Percentiles rank a stretch among this genome's conserved stretches.
Conservation (phyloP, 169 alveolate genomes). For the Plasmodium fragile region DNA sequence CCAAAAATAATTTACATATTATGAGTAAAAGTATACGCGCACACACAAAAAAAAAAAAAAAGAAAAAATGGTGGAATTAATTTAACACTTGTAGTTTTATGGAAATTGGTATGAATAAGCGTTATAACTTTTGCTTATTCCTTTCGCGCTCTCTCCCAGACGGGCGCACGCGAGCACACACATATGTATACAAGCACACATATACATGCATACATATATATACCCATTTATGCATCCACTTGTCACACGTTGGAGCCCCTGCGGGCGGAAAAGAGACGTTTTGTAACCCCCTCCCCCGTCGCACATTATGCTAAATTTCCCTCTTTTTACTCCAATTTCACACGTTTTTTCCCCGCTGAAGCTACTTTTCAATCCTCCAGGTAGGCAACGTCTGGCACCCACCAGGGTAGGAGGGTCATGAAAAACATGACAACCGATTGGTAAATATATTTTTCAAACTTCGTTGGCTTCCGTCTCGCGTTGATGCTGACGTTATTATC, state of each 20-base stretch:
- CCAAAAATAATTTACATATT: not conserved
- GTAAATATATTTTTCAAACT: constrained; percentile 79
- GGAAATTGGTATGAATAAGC: not conserved
- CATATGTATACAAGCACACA: not conserved
- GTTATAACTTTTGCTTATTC: not conserved
- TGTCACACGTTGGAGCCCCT: not conserved
- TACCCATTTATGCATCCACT: not conserved
- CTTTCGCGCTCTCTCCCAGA: too few relatives aligned
- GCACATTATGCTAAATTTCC: not conserved
- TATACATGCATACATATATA: not conserved
- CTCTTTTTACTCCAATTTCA: not conserved
- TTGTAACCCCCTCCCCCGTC: not conserved
- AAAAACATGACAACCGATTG: constrained; percentile 82
- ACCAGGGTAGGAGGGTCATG: constrained; percentile 86
- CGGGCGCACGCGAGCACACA: not conserved
- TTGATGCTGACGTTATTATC: not conserved
- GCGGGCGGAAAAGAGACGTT: not conserved
- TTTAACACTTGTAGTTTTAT: not conserved
- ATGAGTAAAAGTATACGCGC: not conserved
- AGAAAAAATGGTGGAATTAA: not conserved
- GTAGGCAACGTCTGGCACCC: constrained; percentile 86
- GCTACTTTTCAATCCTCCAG: constrained; percentile 76
- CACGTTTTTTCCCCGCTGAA: not conserved
- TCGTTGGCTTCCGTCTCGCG: constrained; percentile 72
- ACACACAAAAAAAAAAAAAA: not conserved